Evolutionary conservation across 1,284 basidiomycete species (phyloP), one percentile per base, ranked within the genome.

Genomic region (Schizophyllum commune): DNA sequence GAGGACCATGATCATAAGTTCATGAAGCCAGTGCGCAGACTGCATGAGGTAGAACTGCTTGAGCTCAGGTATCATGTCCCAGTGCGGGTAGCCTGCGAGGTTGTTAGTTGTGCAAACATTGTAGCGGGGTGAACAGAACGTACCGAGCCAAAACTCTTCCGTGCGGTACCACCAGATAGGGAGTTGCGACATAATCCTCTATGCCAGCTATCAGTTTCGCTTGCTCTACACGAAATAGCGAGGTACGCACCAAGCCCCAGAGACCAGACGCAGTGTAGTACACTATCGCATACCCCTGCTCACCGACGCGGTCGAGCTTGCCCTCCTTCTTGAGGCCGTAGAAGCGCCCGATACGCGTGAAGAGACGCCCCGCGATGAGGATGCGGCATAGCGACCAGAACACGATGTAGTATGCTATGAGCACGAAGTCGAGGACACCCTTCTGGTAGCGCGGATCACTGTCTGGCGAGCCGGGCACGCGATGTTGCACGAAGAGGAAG

Each of bases 31-130:
- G 73, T 98, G 98, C 1, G 94, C 81, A 56, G 85, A 81, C 72
- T 94, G 91, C 75, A 92, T 84, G 61, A 99, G 84, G 72, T 99
- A 99, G 78, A 98, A 98, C 39, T 83, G 75, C 76, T 99, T 99
- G 65, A 98, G 78, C 64, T 87, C 83, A 1, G 86, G 84, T 51
- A 83, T 85, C 92, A 99, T 94, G 62, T 91, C 83, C 87, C 88
- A 91, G 70, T 94, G 87, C 32, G 94, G 94, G 70, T 96, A 96
- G 60, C 84, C 91, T 90, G 60, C 8, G 19, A 32, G 58, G 61
- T 22, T 27, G 53, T 60, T 19, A 63, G 55, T 59, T 39, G 27
- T 21, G 58, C 11, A 5, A 52, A 58, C 53, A 39, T 19, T 15
- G 21, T 52, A 11, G 52, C n/a, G 33, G 62, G 63, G 57, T 55